Evolutionary conservation across 768 basidiomycete genomes (phyloP), one percentile per base, ranked within the genome.

Genomic region (Nevesoporus exiguus): DNA sequence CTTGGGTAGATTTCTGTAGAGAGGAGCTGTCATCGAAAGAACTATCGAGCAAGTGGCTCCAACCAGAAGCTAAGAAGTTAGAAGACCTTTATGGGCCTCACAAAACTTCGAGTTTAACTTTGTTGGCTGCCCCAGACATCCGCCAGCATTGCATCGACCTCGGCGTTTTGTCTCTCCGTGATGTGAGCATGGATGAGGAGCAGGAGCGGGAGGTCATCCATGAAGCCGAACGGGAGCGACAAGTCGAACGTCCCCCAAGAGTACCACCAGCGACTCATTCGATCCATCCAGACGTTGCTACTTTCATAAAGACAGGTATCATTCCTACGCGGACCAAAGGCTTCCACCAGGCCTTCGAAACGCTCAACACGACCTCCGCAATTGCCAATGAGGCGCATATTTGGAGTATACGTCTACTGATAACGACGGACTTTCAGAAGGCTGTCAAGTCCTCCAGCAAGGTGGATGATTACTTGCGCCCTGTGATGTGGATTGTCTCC

Each of bases 171-270:
- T 43, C 49, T 2, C 7, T 43, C 2, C 24, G 25, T 1, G n/a
- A 33, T 14, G 21, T 49, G 1, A 31, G 31, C 5, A 43, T 61
- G 55, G 60, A 57, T 7, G 60, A 61, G 40, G 59, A 59, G 54
- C 80, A 81, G 54, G 80, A 81, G 49, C 65, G 79, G 24, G 78
- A 81, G 52, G 64, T 81, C 8, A 55, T 61, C 3, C 76, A 76
- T 22, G 80, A 81, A 59, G 64, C 71, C 5, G 77, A 80, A 57
- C 63, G 59, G 7, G 78, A 81, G 53, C 65, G 61, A 10, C 68
- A 78, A 49, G 54, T 73, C 1, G 65, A 76, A 58, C 67, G 76
- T 6, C 74, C 76, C 5, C 58, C 68, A 1, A 63, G 41, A 27
- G 66, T 67, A 8, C 7, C 44, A 13, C 57, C 69, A 7, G 60